Percentiles rank a stretch among this genome's conserved stretches.
phyloP scores from a whole-genome alignment of 352 stramenopile genomes.

The Bremia lactucae region DNA sequence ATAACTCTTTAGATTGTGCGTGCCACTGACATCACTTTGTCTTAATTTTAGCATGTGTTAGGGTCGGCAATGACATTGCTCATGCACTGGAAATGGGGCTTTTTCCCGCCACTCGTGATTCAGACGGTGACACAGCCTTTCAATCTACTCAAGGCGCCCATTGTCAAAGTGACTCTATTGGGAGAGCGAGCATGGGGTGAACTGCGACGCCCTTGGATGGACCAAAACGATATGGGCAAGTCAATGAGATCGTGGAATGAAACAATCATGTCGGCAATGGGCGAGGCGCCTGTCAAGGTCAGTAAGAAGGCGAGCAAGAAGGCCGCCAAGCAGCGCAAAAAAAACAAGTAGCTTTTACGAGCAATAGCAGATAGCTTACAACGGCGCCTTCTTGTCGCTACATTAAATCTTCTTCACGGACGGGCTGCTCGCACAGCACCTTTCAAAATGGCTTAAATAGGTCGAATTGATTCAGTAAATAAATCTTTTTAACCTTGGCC shows the following conservation, averaged over 20 bases:
- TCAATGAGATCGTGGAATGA: constrained; percentile 66
- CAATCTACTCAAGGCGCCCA: constrained; percentile 51
- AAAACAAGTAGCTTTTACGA: constrained; percentile 66
- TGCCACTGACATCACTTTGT: not conserved
- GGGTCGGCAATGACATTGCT: constrained; percentile 55
- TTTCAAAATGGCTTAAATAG: too few relatives aligned
- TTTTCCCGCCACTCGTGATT: constrained; percentile 75
- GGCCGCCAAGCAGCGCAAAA: constrained; percentile 48
- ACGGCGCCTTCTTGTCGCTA: too few relatives aligned
- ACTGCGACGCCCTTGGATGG: constrained; percentile 57
- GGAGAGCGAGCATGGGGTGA: constrained; percentile 65
- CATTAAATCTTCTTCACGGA: too few relatives aligned
- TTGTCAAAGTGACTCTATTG: constrained; percentile 57
- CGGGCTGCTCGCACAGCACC: too few relatives aligned
- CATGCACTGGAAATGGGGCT: constrained; percentile 70
- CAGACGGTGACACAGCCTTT: constrained; percentile 72
- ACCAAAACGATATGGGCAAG: constrained; percentile 57
- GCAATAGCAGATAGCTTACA: too few relatives aligned
- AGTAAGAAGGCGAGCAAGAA: constrained; percentile 73
- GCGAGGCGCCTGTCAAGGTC: constrained; percentile 33
- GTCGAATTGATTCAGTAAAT: too few relatives aligned
- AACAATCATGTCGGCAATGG: constrained; percentile 62
- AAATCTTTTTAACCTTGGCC: too few relatives aligned
- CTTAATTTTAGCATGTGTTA: constrained; percentile 35
- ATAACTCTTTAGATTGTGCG: not conserved